Percentiles rank a stretch among this genome's conserved stretches.
Evolutionary conservation across 306 rosid genomes (phyloP).

Genomic region (Arachis hypogaea): DNA sequence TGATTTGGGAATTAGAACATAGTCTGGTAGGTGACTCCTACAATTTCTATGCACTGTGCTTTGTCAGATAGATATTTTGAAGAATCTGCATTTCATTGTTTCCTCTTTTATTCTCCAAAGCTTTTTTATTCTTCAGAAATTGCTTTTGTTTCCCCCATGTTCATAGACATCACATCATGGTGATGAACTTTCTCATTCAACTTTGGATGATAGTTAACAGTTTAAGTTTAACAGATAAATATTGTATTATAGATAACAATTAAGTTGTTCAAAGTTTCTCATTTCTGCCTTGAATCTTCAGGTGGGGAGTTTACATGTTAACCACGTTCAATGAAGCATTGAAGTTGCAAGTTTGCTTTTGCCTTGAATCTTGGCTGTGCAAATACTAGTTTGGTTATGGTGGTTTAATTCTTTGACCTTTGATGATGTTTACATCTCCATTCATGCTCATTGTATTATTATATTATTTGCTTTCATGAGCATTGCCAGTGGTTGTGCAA

Average conservation of each 20-base stretch:
- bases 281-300: conserved; percentile 24
- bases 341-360: not conserved
- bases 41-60: conserved; percentile 17
- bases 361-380: conserved; percentile 8
- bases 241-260: conserved; percentile 3
- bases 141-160: not conserved
- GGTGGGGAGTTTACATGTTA: conserved; percentile 28
- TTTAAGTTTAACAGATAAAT: not conserved
- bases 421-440: conserved; percentile 4
- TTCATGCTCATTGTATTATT: not conserved
- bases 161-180: not conserved
- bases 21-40: conserved; percentile 24
- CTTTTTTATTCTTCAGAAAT: not conserved
- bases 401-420: conserved; percentile 26
- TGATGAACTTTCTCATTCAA: conserved; percentile 8
- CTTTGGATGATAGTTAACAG: not conserved
- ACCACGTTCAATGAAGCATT: conserved; percentile 8
- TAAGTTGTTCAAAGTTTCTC: not conserved
- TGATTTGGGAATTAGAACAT: conserved; percentile 29
- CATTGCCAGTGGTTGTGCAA: not conserved
- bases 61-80: conserved; percentile 24
- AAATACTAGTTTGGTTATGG: conserved; percentile 6
- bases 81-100: conserved; percentile 9
- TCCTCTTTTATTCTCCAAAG: not conserved
- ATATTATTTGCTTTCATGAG: not conserved